phyloP scores from a whole-genome alignment of 768 basidiomycete genomes.

The Phlegmacium glaucopus region DNA sequence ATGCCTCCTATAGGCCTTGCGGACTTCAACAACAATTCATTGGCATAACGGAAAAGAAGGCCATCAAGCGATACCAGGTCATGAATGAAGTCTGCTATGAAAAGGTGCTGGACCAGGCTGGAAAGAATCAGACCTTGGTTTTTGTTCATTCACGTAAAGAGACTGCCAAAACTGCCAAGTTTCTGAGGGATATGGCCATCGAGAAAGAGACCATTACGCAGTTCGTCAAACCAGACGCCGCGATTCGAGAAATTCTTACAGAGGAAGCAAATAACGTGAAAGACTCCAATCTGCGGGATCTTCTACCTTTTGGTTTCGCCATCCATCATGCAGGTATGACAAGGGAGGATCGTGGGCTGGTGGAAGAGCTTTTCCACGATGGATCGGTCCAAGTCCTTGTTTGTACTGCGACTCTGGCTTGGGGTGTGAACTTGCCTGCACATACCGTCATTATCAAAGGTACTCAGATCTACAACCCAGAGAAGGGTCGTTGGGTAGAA shows the following conservation, averaged over 20 bases:
- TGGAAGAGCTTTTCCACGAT: conserved; percentile 93
- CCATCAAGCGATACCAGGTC: conserved; percentile 96
- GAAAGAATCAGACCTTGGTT: conserved; percentile 89
- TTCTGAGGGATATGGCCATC: conserved; percentile 90
- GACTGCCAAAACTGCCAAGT: conserved; percentile 94
- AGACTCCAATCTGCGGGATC: conserved; percentile 80
- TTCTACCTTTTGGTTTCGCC: conserved; percentile 94
- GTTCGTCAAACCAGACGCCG: conserved; percentile 92
- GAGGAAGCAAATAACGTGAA: conserved; percentile 81
- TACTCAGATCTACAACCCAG: conserved; percentile 99
- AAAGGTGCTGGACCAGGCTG: conserved; percentile 89
- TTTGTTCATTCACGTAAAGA: conserved; percentile 99
- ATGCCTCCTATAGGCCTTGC: conserved; percentile 91
- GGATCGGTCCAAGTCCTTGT: conserved; percentile 92
- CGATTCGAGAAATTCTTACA: conserved; percentile 84
- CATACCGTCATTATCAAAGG: conserved; percentile 99
- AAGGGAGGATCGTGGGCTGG: conserved; percentile 82
- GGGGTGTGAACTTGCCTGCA: conserved; percentile 98
- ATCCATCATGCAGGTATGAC: conserved; percentile 99
- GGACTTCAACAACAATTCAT: conserved; percentile 96
- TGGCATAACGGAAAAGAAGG: conserved; percentile 98
- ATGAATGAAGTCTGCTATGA: conserved; percentile 99
- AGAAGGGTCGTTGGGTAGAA: conserved; percentile 97
- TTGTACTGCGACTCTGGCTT: conserved; percentile 96
- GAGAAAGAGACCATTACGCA: conserved; percentile 96